These are phyloP conservation scores for Clavaria fumosa DNA, from an alignment of 768 basidiomycete genomes.

Conservation along the genomic window DNA sequence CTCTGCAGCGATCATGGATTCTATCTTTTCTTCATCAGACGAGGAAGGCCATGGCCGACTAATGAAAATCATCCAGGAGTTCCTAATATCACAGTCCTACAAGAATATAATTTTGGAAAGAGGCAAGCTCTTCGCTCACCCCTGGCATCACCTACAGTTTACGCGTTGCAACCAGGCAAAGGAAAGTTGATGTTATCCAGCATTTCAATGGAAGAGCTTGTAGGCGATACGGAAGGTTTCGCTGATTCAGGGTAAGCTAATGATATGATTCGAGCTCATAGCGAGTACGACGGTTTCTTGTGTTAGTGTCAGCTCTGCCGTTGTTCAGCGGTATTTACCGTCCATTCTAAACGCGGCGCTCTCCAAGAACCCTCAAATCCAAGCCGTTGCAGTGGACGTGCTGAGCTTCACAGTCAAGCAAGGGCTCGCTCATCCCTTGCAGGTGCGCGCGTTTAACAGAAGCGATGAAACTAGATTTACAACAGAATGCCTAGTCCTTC, in stretches of 20 bases:
- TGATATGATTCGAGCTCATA: not conserved
- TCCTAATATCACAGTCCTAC: slow-evolving; percentile 66
- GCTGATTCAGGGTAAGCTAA: slow-evolving; percentile 86
- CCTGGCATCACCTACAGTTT: too few relatives aligned
- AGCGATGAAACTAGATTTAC: too few relatives aligned
- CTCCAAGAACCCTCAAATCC: slow-evolving; percentile 53
- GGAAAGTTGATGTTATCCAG: slow-evolving; percentile 28
- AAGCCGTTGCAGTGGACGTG: slow-evolving; percentile 78
- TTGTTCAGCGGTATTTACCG: slow-evolving; percentile 83
- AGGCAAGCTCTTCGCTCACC: slow-evolving; percentile 25
- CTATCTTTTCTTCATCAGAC: slow-evolving; percentile 62
- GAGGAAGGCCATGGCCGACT: slow-evolving; percentile 59
- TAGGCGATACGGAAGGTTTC: slow-evolving; percentile 90
- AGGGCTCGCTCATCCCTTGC: slow-evolving; percentile 88
- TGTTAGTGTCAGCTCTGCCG: slow-evolving; percentile 80
- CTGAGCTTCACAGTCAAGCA: slow-evolving; percentile 88
- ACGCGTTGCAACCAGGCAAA: slow-evolving; percentile 25
- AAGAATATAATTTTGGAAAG: slow-evolving; percentile 66
- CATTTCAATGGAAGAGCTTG: slow-evolving; percentile 85
- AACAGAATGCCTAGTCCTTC: slow-evolving; percentile 52
- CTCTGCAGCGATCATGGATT: slow-evolving; percentile 79
- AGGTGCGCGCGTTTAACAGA: too few relatives aligned
- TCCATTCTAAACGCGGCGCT: slow-evolving; percentile 73
- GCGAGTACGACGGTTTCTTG: not conserved
- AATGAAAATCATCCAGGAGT: slow-evolving; percentile 83